Conservation (phyloP, 2,329 filamentous ascomycete species). For the Cladosporium sp. region DNA sequence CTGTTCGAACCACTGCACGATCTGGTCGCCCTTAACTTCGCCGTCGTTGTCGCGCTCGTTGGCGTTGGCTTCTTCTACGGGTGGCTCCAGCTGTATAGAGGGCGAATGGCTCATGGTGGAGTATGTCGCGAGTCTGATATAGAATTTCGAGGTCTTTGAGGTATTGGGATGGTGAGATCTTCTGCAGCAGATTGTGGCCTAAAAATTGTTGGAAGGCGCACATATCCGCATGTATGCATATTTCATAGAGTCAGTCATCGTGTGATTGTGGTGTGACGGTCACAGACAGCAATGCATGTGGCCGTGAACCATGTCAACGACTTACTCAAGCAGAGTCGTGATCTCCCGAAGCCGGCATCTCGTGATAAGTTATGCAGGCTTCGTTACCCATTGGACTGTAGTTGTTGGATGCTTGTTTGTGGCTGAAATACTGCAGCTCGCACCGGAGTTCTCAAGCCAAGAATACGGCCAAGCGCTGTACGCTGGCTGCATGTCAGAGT, state of each 20-base stretch:
- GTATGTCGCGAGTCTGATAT: not conserved
- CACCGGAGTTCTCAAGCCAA: not conserved
- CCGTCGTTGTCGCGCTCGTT: not conserved
- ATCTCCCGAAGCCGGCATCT: no score
- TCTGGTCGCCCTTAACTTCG: not conserved
- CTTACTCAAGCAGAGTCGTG: not conserved
- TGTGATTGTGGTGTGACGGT: not conserved
- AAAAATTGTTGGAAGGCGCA: no score
- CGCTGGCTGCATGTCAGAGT: not conserved
- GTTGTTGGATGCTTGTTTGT: not conserved
- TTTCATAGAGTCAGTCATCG: no score
- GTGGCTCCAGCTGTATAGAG: not conserved
- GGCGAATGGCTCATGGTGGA: not conserved
- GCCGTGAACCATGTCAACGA: not conserved
- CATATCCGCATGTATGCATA: no score
- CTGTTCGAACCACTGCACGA: constrained; percentile 9
- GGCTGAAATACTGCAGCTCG: not conserved
- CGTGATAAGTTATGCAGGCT: not conserved
- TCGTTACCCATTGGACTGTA: not conserved
- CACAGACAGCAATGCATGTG: not conserved
- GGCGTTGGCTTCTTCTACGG: not conserved
- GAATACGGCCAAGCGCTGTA: not conserved
- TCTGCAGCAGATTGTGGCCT: not conserved
- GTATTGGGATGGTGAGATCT: not conserved
- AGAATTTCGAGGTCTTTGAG: no score